These are phyloP conservation scores for Kodamaea sp. DNA, from an alignment of 1,139 yeast genomes.

Conservation along the genomic window DNA sequence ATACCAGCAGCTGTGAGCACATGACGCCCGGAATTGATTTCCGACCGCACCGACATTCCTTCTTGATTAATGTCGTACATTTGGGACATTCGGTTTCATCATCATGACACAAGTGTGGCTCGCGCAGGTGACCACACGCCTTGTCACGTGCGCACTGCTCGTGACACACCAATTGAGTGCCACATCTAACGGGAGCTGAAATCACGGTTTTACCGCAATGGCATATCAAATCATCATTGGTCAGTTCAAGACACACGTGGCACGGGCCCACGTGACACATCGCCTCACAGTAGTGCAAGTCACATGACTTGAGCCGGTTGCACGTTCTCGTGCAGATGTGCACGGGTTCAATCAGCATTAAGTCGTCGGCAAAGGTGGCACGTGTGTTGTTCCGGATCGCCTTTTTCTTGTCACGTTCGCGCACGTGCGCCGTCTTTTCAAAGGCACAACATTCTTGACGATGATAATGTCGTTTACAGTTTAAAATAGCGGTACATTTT, in stretches of 20 bases:
- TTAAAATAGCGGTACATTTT: conserved; percentile 71
- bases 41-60: conserved; percentile 70
- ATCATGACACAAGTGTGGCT: conserved; percentile 73
- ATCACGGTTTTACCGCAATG: conserved; percentile 80
- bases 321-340: conserved; percentile 78
- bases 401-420: conserved; percentile 59
- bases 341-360: conserved; percentile 64
- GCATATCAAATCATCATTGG: conserved; percentile 77
- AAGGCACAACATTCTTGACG: conserved; percentile 63
- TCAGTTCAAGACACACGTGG: conserved; percentile 78
- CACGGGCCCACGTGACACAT: conserved; percentile 85
- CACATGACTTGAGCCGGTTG: conserved; percentile 65
- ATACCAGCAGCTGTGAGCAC: conserved; percentile 66
- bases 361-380: conserved; percentile 39
- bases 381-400: conserved; percentile 41
- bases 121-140: conserved; percentile 72
- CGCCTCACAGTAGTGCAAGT: conserved; percentile 66
- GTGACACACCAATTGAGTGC: conserved; percentile 68
- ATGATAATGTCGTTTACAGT: conserved; percentile 82
- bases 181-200: conserved; percentile 88
- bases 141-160: conserved; percentile 62
- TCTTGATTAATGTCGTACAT: conserved; percentile 66
- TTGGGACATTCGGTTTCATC: conserved; percentile 65
- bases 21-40: conserved; percentile 56
- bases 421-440: conserved; percentile 57